Evolutionary conservation across 2,329 filamentous ascomycete genomes (phyloP).

Genomic region (Claviceps quebecensis): DNA sequence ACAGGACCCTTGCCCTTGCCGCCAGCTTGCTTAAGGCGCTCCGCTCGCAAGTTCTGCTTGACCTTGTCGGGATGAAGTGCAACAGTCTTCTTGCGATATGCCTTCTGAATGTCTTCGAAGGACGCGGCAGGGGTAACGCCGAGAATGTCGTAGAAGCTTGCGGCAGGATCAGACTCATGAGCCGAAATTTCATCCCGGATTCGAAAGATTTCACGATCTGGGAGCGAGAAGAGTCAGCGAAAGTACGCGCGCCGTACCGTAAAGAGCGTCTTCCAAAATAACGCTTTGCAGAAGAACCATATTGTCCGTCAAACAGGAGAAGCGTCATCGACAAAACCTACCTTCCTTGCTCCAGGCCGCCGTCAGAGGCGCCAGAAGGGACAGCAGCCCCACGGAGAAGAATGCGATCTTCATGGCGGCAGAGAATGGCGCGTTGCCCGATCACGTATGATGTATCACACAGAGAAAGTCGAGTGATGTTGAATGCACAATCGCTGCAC

Average conservation of each 20-base stretch:
- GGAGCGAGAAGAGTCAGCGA: neutral
- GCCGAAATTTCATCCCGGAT: slow-evolving; percentile 73
- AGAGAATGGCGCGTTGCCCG: neutral
- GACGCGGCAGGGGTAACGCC: slow-evolving; percentile 59
- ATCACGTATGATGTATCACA: neutral
- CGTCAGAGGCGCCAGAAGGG: slow-evolving; percentile 50
- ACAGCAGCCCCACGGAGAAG: slow-evolving; percentile 54
- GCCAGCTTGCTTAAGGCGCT: slow-evolving; percentile 42
- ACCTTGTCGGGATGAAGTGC: slow-evolving; percentile 91
- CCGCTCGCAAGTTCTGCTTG: slow-evolving; percentile 64
- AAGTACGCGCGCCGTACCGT: neutral
- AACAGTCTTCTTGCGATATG: slow-evolving; percentile 77
- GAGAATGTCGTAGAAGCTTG: slow-evolving; percentile 92
- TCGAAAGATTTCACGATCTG: slow-evolving; percentile 96
- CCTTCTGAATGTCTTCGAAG: slow-evolving; percentile 83
- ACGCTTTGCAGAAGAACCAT: no score
- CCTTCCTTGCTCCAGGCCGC: slow-evolving; percentile 81
- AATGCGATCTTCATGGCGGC: slow-evolving; percentile 53
- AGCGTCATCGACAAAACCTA: slow-evolving; percentile 20
- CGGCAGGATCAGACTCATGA: slow-evolving; percentile 60
- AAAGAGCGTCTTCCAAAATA: no score
- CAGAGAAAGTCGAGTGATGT: neutral
- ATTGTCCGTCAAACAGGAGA: neutral
- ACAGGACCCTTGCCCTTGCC: slow-evolving; percentile 40
- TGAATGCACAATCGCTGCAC: slow-evolving; percentile 2